Base-by-base conservation (phyloP, 1,284 basidiomycete genomes). In the Agaricales sp. region DNA sequence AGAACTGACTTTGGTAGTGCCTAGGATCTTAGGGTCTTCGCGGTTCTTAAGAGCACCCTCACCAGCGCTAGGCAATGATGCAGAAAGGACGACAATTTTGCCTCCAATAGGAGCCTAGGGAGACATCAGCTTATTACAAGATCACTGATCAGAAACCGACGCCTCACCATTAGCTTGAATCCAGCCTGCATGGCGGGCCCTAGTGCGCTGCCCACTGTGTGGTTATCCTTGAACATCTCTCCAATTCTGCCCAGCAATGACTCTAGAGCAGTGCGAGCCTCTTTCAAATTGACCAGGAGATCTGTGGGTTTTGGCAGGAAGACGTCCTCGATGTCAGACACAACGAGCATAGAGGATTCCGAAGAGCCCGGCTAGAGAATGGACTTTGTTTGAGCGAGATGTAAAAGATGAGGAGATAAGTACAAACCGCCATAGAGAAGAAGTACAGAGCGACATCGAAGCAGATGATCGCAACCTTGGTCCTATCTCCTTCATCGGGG, bases 241-340 rank as follows among this genome's bases (percentile, higher is more conserved):
- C 83, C 87, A 50, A 99, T 73, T 51, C 87, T 73, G 38, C 81
- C 79, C 1, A 99, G 78, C 23, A 99, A 77, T 20, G 75, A 70
- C 63, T 98, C 95, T 47, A 99, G 68, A 2, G 87, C 83, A 0
- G 81, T 73, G 39, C 91, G 80, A 20, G 85, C 78, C 67, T 99
- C 96, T 18, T 81, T 78, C 54, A 99, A 71, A 71, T 98, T 99
- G 60, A 99, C 86, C 21, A 98, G 83, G 19, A 99, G 74, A 63
- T 99, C 95, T 50, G 83, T 91, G 1, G 96, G 95, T 69, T 96
- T 95, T 16, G 96, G 96, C 20, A 99, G 71, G 76, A 98, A 99
- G 52, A 98, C 92, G 58, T 99, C 96, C 46, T 96, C 89, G 43
- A 95, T 78, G 63, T 99, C 96, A 3, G 92, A 92, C 3, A 99